Evolutionary conservation across 75 land plant genomes (phyloP).

Genomic region (Picea sitchensis): DNA sequence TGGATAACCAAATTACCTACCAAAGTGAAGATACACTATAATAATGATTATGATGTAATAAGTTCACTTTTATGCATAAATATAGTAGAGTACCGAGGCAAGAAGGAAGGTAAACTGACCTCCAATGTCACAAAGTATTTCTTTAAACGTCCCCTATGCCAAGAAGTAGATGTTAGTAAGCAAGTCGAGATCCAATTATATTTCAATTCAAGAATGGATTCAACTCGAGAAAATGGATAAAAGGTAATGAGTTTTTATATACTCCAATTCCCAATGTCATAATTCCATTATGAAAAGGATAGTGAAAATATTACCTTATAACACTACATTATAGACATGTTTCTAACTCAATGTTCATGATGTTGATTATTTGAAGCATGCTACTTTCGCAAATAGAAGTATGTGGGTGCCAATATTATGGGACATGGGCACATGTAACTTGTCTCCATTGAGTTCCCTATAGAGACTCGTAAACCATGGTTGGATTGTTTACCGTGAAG

Average conservation of each 20-base stretch:
- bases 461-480: conserved; percentile 31
- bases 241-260: not conserved
- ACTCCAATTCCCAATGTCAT: not conserved
- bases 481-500: conserved; percentile 15
- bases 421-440: conserved; percentile 82
- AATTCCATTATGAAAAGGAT: not conserved
- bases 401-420: conserved; percentile 85
- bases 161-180: too few species aligned
- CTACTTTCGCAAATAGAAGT: not conserved
- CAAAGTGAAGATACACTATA: too few species aligned
- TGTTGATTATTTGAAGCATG: too few species aligned
- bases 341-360: conserved; percentile 9
- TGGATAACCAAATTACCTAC: too few species aligned
- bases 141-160: too few species aligned
- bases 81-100: too few species aligned
- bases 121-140: too few species aligned
- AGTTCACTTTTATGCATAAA: too few species aligned
- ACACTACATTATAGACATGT: conserved; percentile 83
- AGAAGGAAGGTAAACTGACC: too few species aligned
- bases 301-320: conserved; percentile 51
- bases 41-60: too few species aligned
- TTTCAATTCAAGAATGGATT: too few species aligned
- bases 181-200: too few species aligned
- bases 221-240: not conserved
- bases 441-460: conserved; percentile 42